Conservation (phyloP, 208 protist genomes). For the Kentomonas sorsogonicus region DNA sequence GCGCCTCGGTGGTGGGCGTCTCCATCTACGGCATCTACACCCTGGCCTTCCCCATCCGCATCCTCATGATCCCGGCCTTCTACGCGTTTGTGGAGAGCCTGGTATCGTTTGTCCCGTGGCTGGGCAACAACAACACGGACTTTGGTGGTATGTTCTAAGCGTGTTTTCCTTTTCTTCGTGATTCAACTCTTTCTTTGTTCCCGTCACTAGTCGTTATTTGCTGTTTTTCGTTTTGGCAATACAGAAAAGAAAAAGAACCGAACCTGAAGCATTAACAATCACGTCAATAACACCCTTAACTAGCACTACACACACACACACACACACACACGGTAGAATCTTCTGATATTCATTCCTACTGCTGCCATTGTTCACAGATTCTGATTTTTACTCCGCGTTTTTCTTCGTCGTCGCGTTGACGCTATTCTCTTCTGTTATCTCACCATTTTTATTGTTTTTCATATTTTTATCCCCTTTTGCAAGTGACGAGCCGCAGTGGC, state of each 20-base stretch:
- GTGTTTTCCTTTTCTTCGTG: conserved; percentile 18
- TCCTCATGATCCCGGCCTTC: conserved; percentile 61
- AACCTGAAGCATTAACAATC: too few relatives aligned
- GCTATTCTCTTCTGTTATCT: conserved; percentile 3
- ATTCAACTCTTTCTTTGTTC: conserved; percentile 5
- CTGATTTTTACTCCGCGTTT: conserved; percentile 3
- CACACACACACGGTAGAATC: too few relatives aligned
- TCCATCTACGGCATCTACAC: conserved; percentile 63
- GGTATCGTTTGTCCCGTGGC: conserved; percentile 66
- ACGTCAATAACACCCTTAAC: too few relatives aligned
- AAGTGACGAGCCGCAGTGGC: too few relatives aligned
- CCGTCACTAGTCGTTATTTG: conserved; percentile 6
- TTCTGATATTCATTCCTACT: too few relatives aligned
- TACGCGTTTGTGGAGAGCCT: conserved; percentile 59
- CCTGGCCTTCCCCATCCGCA: conserved; percentile 72
- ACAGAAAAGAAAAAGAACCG: too few relatives aligned
- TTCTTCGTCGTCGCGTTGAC: conserved; percentile 2
- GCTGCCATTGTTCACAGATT: too few relatives aligned
- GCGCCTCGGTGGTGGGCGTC: conserved; percentile 38
- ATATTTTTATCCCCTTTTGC: too few relatives aligned
- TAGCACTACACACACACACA: too few relatives aligned
- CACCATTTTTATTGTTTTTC: conserved; percentile 6
- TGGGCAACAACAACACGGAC: conserved; percentile 45
- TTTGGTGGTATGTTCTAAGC: too few relatives aligned
- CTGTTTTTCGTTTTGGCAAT: conserved; percentile 10